Conservation (phyloP, 345 rosid genomes). For the Hypericum androsaemum region DNA sequence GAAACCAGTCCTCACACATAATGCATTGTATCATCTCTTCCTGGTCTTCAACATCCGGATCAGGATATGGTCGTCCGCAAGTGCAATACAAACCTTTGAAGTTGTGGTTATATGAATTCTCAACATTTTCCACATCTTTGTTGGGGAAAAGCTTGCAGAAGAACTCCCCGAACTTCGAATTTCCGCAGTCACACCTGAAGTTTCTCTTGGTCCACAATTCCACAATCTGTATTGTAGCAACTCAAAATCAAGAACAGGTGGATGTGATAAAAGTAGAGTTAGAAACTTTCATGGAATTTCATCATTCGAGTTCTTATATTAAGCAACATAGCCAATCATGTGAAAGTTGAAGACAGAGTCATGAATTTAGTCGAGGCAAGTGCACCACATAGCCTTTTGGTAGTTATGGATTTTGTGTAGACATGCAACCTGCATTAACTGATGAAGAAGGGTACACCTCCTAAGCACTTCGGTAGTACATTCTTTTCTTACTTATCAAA, state of each 20-base stretch:
- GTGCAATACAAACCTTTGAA: conserved; percentile 84
- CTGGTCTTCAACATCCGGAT: conserved; percentile 82
- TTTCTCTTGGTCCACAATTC: conserved; percentile 98
- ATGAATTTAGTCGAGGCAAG: no score
- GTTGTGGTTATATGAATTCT: conserved; percentile 82
- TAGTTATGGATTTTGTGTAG: no score
- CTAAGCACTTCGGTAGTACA: no score
- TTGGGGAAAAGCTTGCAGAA: conserved; percentile 71
- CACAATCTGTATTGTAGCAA: conserved; percentile 37
- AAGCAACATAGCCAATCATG: no score
- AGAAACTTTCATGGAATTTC: no score
- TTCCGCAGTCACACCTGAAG: conserved; percentile 89
- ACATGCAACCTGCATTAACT: no score
- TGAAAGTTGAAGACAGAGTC: no score
- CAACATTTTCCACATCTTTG: conserved; percentile 65
- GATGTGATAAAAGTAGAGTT: no score
- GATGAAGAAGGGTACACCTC: no score
- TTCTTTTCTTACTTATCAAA: no score
- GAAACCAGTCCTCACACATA: conserved; percentile 96
- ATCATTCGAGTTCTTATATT: no score
- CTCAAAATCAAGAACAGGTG: not conserved
- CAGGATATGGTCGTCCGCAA: conserved; percentile 76
- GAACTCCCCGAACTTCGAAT: conserved; percentile 72
- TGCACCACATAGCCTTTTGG: no score
- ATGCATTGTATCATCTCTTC: conserved; percentile 97